Percentiles rank a stretch among this genome's conserved stretches.
phyloP scores from a whole-genome alignment of 2,329 filamentous ascomycete species.

The Ceratocystis diversiconidia region DNA sequence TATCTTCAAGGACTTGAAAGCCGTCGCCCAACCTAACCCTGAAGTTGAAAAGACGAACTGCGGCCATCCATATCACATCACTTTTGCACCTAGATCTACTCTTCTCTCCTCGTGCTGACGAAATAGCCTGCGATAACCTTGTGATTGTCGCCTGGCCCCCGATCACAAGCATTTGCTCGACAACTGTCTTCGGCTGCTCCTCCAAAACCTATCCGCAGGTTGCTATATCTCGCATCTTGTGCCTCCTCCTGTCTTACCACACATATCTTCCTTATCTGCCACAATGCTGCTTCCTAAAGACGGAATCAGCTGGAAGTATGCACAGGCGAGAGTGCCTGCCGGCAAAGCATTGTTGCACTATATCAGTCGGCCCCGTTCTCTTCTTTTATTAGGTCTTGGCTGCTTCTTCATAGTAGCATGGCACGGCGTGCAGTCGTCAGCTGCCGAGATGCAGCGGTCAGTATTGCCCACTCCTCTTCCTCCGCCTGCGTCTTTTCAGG shows the following conservation, averaged over 20 bases:
- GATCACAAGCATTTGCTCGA: no score
- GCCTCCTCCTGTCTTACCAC: background rate
- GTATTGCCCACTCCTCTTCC: constrained; percentile 20
- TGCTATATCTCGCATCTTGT: background rate
- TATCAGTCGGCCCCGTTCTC: constrained; percentile 61
- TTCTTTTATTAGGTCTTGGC: constrained; percentile 56
- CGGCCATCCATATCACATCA: background rate
- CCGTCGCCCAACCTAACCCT: background rate
- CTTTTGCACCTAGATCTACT: background rate
- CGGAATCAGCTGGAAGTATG: constrained; percentile 83
- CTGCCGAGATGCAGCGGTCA: constrained; percentile 84
- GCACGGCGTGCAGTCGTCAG: constrained; percentile 67
- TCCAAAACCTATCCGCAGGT: background rate
- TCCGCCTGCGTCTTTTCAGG: background rate
- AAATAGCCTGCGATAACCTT: background rate
- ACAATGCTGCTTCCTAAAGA: constrained; percentile 83
- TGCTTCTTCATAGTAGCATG: constrained; percentile 70
- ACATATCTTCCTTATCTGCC: constrained; percentile 21
- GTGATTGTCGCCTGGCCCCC: background rate
- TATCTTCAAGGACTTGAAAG: background rate
- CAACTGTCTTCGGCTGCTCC: background rate
- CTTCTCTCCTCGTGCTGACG: background rate
- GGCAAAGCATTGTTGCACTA: constrained; percentile 56
- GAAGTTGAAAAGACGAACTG: background rate
- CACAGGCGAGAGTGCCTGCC: constrained; percentile 64